Percentiles rank a stretch among this genome's conserved stretches.
These are phyloP conservation scores for Penicillium nordicum DNA, from an alignment of 2,329 filamentous ascomycete genomes.

Conservation along the genomic window DNA sequence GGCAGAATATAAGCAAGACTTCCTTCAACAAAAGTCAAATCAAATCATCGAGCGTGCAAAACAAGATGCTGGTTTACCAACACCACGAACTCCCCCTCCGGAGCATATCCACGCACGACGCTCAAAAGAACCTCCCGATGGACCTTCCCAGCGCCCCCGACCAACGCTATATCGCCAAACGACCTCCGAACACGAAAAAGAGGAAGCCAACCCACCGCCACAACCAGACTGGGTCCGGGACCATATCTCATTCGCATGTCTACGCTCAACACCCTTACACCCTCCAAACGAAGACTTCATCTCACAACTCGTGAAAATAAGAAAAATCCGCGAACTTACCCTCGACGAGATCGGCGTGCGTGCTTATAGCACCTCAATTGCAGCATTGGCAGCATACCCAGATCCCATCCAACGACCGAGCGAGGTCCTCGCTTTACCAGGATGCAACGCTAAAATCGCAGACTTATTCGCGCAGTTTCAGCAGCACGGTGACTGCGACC, in stretches of 20 bases:
- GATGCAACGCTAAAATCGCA: conserved; percentile 77
- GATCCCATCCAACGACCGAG: conserved; percentile 47
- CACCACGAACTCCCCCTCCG: conserved; percentile 1
- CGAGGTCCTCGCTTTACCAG: conserved; percentile 60
- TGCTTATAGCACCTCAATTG: conserved; percentile 85
- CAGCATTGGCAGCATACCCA: conserved; percentile 78
- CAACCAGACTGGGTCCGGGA: conserved; percentile 68
- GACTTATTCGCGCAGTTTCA: conserved; percentile 74
- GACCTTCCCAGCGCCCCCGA: conserved; percentile 26
- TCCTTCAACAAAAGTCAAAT: conserved; percentile 8
- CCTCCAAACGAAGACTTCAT: conserved; percentile 75
- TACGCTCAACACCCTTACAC: conserved; percentile 67
- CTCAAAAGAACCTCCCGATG: conserved; percentile 20
- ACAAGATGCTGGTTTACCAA: conserved; percentile 41
- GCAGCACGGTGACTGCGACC: conserved; percentile 30
- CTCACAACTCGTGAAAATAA: conserved; percentile 68
- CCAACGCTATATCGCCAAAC: conserved; percentile 62
- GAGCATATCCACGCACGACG: conserved; percentile 20
- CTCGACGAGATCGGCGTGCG: conserved; percentile 76
- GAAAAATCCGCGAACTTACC: conserved; percentile 65
- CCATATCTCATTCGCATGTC: conserved; percentile 70
- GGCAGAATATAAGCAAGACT: background rate
- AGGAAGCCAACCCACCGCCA: conserved; percentile 58
- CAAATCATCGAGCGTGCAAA: conserved; percentile 55
- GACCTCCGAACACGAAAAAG: conserved; percentile 78